phyloP scores from a whole-genome alignment of 345 rosid species.

The Euphorbia lathyris region DNA sequence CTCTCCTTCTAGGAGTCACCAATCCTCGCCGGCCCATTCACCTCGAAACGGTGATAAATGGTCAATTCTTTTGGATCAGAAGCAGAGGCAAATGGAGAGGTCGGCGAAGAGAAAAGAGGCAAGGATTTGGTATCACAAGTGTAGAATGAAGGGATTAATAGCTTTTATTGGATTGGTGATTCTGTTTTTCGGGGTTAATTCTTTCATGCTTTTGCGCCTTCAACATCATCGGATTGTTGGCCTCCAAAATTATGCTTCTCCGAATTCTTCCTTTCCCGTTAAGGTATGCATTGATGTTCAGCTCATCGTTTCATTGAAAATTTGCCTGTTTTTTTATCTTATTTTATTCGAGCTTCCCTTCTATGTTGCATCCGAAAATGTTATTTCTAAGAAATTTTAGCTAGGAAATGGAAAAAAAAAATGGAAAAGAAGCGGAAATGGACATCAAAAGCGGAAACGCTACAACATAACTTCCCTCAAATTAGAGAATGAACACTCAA shows the following conservation, averaged over 20 bases:
- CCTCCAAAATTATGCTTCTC: conserved; percentile 28
- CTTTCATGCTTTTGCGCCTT: conserved; percentile 67
- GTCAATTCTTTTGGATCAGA: conserved; percentile 34
- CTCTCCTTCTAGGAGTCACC: conserved; percentile 1
- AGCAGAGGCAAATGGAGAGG: conserved; percentile 26
- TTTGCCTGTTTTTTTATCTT: background rate
- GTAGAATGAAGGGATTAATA: conserved; percentile 41
- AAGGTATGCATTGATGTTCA: conserved; percentile 34
- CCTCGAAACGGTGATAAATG: conserved; percentile 2
- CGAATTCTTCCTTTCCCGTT: conserved; percentile 35
- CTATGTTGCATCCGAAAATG: too few relatives aligned
- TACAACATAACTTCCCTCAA: too few relatives aligned
- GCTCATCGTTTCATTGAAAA: too few relatives aligned
- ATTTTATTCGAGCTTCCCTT: background rate
- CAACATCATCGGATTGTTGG: conserved; percentile 43
- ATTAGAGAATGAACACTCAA: background rate
- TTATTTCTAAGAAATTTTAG: too few relatives aligned
- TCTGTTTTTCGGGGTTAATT: conserved; percentile 68
- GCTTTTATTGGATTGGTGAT: conserved; percentile 47
- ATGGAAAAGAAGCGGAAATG: too few relatives aligned
- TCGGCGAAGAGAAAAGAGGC: conserved; percentile 42
- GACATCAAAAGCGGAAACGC: too few relatives aligned
- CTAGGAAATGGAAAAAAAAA: too few relatives aligned
- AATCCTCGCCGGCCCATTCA: conserved; percentile 8
- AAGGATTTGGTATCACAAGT: conserved; percentile 45